phyloP scores from a whole-genome alignment of 2,329 filamentous ascomycete genomes.

The Endocalyx cinctus region DNA sequence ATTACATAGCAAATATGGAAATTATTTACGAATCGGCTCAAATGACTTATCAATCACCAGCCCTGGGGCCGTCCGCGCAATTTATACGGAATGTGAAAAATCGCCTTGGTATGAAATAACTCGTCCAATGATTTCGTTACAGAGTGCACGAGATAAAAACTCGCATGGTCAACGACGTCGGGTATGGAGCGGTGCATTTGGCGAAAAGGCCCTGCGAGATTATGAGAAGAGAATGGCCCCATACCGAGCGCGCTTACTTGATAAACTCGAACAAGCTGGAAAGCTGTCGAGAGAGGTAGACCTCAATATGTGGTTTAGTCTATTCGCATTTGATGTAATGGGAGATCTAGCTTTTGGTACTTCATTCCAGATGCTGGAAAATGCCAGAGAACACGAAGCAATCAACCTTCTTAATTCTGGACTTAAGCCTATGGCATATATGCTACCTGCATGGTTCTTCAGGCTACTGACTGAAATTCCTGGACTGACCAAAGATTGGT shows the following conservation, averaged over 20 bases:
- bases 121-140: neutral
- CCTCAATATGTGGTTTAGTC: neutral
- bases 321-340: slow-evolving; percentile 1
- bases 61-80: neutral
- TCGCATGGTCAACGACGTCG: neutral
- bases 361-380: slow-evolving; percentile 1
- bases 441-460: neutral
- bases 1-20: slow-evolving; percentile 1
- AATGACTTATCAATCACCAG: neutral
- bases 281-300: neutral
- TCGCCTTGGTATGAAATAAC: neutral
- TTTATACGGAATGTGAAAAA: neutral
- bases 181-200: slow-evolving; percentile 1
- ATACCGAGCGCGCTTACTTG: neutral
- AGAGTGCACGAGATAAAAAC: neutral
- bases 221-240: neutral
- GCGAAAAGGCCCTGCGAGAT: neutral
- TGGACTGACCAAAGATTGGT: neutral
- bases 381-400: neutral
- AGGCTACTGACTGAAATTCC: neutral
- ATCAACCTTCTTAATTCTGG: neutral
- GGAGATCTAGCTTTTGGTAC: neutral
- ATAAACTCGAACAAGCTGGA: neutral
- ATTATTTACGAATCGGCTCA: neutral
- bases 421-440: neutral